Evolutionary conservation across 345 rosid genomes (phyloP).

Genomic region (Pistacia atlantica): DNA sequence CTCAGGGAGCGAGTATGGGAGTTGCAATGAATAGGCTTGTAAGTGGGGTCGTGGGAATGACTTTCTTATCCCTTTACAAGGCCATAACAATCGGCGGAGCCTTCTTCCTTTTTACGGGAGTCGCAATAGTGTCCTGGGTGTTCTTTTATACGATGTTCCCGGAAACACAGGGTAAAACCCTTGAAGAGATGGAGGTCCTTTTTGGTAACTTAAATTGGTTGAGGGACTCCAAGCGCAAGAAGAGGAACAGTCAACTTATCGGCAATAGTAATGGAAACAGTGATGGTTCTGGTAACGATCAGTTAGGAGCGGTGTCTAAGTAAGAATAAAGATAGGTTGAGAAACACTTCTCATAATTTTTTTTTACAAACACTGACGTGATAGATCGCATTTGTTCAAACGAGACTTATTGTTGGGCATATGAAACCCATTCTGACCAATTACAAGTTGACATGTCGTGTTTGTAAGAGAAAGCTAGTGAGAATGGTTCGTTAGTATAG

Average conservation of each 20-base stretch:
- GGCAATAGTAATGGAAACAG: neutral
- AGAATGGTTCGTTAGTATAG: too few species aligned
- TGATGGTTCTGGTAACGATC: conserved; percentile 11
- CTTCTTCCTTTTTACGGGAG: conserved; percentile 57
- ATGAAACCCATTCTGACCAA: too few species aligned
- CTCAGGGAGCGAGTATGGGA: conserved; percentile 73
- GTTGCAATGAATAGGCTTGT: conserved; percentile 68
- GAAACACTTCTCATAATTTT: too few species aligned
- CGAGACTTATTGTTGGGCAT: too few species aligned
- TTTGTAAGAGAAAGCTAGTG: too few species aligned
- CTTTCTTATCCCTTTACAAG: conserved; percentile 50
- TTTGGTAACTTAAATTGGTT: conserved; percentile 59
- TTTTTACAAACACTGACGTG: too few species aligned
- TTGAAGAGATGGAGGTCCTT: conserved; percentile 76
- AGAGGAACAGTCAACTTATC: conserved; percentile 13
- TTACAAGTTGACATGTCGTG: too few species aligned
- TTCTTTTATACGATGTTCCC: conserved; percentile 62
- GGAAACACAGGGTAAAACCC: conserved; percentile 75
- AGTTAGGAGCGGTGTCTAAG: conserved; percentile 14
- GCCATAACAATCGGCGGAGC: conserved; percentile 78
- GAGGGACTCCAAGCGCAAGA: conserved; percentile 35
- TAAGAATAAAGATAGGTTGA: too few species aligned
- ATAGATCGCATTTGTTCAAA: too few species aligned
- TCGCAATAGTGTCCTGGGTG: conserved; percentile 51
- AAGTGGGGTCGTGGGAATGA: conserved; percentile 70